Evolutionary conservation across 2,329 filamentous ascomycete genomes (phyloP), one percentile per base, ranked within the genome.

Genomic region (Fusarium lateritium): DNA sequence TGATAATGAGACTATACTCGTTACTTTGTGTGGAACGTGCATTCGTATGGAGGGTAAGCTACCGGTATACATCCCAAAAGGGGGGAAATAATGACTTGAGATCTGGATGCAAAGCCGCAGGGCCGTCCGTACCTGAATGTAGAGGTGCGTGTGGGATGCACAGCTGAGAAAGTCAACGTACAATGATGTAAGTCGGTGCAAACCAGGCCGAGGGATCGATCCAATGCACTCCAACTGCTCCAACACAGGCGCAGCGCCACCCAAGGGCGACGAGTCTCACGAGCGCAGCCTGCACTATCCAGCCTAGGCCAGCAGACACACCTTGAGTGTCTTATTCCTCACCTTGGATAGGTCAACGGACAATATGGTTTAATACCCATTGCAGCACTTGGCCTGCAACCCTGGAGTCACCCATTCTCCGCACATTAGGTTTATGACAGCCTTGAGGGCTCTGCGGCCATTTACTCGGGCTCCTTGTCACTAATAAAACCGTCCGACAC

Each of bases 181-280:
- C 67, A 74, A 73, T 73, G 72, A 73, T 73, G 71, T 73, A 73
- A 73, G 71, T 73, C 52, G 49, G 57, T 56, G 45, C 50, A 71
- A 65, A 71, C 54, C 44, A 62, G 54, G 58, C 62, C 56, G 65
- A 63, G 64, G 51, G 65, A 54, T 56, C 62, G 38, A 56, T 63
- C 46, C 64, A 63, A 68, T 64, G 58, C 31, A 56, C 47, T 51
- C 44, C 28, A 31, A 31, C 7, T 19, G 28, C 28, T 24, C 44
- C 51, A 36, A 14, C 34, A 40, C 15, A 47, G 36, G 43, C 31
- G 40, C 60, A 61, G 56, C 65, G 66, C 67, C 67, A 67, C 67
- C 49, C 51, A 60, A 65, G 53, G 59, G 64, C 53, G 31, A 55
- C 15, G 57, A 68, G 67, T 70, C 67, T 65, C 67, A 64, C 54